Conservation (phyloP, 352 stramenopile genomes). For the Thraustochytrium striatum region DNA sequence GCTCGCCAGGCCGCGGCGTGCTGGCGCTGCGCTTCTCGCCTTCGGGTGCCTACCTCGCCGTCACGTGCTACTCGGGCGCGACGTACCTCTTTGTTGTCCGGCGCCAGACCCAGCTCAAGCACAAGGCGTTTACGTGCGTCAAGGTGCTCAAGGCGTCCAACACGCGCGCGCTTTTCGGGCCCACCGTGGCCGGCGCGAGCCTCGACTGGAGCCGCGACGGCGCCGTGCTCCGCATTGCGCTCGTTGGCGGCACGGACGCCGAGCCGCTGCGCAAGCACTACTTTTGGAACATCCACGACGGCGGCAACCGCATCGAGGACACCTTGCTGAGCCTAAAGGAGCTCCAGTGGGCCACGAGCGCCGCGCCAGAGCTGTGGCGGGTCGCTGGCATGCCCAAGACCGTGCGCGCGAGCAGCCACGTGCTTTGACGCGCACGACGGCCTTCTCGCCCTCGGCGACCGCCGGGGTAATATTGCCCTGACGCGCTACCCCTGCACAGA, state of each 20-base stretch:
- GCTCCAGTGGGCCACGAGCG: neutral
- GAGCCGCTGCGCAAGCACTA: neutral
- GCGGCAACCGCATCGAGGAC: neutral
- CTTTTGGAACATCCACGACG: neutral
- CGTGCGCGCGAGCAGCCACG: neutral
- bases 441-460: neutral
- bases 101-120: neutral
- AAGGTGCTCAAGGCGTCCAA: slow-evolving; percentile 11
- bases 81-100: slow-evolving; percentile 5
- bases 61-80: neutral
- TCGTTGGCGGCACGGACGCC: too few species aligned
- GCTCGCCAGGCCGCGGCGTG: too few species aligned
- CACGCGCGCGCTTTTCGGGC: neutral
- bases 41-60: neutral
- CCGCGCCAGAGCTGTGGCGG: neutral
- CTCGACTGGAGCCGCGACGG: slow-evolving; percentile 5
- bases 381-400: neutral
- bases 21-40: neutral
- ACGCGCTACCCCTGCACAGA: neutral
- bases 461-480: neutral
- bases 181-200: neutral
- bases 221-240: neutral
- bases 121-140: slow-evolving; percentile 14
- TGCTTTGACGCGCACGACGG: neutral
- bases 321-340: neutral